These are phyloP conservation scores for Litsea cubeba DNA, from an alignment of 164 flowering plant species.

Conservation along the genomic window DNA sequence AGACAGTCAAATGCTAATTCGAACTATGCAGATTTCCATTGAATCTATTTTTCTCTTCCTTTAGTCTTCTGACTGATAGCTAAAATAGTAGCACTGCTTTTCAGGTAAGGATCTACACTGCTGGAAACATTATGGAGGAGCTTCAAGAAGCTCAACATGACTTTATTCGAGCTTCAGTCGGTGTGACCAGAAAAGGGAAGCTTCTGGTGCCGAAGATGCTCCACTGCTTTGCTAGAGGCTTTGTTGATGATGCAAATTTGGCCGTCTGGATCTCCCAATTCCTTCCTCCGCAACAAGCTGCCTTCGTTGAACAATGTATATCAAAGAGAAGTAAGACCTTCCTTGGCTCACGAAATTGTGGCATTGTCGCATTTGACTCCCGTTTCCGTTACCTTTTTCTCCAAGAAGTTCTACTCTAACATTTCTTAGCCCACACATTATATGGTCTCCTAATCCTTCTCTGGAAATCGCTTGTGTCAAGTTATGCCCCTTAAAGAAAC, in stretches of 20 bases:
- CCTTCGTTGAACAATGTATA: constrained; percentile 56
- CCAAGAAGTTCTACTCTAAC: constrained; percentile 24
- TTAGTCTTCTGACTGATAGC: not conserved
- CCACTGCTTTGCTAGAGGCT: constrained; percentile 50
- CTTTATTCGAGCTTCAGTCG: constrained; percentile 65
- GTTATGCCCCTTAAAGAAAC: not conserved
- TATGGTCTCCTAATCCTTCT: not conserved
- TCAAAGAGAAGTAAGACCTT: constrained; percentile 52
- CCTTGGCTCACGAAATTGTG: constrained; percentile 54
- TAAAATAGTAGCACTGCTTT: not conserved
- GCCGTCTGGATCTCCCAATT: constrained; percentile 60
- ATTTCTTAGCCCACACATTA: not conserved
- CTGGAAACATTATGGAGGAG: constrained; percentile 51
- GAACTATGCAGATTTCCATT: not conserved
- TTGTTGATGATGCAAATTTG: constrained; percentile 53
- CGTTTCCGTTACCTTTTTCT: constrained; percentile 69
- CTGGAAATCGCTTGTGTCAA: not conserved
- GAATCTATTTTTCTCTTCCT: not conserved
- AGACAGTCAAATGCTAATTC: not conserved
- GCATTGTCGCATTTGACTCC: constrained; percentile 64
- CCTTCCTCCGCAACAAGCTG: constrained; percentile 62
- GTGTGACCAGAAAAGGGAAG: constrained; percentile 65
- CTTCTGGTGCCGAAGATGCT: constrained; percentile 70
- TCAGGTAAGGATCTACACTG: constrained; percentile 69
- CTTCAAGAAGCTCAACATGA: constrained; percentile 62